A percentile compares a stretch with the other conserved stretches of the same genome.
phyloP scores from a whole-genome alignment of 2,329 filamentous ascomycete genomes.

The Alternaria gaisen region DNA sequence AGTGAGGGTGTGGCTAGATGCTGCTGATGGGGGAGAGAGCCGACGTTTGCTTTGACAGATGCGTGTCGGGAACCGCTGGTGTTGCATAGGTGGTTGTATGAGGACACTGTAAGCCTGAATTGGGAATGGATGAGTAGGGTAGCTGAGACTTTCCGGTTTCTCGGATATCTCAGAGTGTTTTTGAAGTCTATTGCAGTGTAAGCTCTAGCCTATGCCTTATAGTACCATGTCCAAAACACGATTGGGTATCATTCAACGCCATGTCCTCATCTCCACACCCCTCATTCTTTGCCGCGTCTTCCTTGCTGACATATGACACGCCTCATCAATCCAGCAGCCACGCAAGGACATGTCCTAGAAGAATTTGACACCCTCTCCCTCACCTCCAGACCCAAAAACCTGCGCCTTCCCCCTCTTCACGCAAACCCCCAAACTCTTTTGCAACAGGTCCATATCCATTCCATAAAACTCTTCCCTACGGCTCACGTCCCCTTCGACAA shows the following conservation, averaged over 20 bases:
- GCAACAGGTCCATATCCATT: conserved; percentile 84
- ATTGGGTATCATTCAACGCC: conserved; percentile 3
- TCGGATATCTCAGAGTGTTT: neutral
- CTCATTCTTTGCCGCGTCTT: neutral
- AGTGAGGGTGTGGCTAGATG: too few relatives aligned
- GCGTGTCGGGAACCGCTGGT: too few relatives aligned
- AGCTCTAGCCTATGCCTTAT: neutral
- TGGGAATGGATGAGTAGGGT: neutral
- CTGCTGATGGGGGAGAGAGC: too few relatives aligned
- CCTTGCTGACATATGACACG: neutral
- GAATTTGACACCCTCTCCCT: conserved; percentile 90
- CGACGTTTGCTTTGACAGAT: too few relatives aligned
- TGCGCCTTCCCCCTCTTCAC: conserved; percentile 93
- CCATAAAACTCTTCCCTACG: conserved; percentile 76
- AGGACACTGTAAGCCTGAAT: too few relatives aligned
- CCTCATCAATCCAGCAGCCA: neutral
- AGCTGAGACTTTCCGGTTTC: neutral
- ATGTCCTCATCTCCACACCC: neutral
- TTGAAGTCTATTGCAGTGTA: neutral
- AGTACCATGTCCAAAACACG: neutral
- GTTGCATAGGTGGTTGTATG: too few relatives aligned
- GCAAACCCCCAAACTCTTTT: conserved; percentile 79
- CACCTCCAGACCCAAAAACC: conserved; percentile 80
- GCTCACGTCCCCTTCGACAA: conserved; percentile 86
- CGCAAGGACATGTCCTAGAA: conserved; percentile 59